A percentile compares a stretch with the other conserved stretches of the same genome.
Evolutionary conservation across 129 eudicot species (phyloP).

Genomic region (Mikania micrantha): DNA sequence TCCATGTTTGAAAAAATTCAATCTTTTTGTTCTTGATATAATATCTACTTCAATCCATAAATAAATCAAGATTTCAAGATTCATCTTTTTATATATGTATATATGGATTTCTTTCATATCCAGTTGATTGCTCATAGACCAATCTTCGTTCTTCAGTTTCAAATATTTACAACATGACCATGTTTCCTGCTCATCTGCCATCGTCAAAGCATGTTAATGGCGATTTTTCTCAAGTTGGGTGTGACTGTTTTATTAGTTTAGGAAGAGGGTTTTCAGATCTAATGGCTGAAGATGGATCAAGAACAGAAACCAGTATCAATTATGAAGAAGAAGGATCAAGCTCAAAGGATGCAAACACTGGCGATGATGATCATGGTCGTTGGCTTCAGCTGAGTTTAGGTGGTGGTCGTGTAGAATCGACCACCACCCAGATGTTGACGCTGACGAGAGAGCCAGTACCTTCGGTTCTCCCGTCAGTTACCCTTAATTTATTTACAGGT

Average conservation of each 20-base stretch:
- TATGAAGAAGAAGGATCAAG: conserved; percentile 24
- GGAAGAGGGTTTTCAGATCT: conserved; percentile 36
- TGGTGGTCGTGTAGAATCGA: conserved; percentile 14
- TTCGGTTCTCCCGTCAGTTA: not conserved
- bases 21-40: not conserved
- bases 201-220: conserved; percentile 15
- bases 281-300: conserved; percentile 53
- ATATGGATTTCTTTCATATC: conserved; percentile 23
- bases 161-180: conserved; percentile 44
- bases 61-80: not conserved
- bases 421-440: conserved; percentile 12
- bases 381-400: conserved; percentile 71
- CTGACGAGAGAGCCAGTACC: not conserved
- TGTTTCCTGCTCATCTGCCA: conserved; percentile 37
- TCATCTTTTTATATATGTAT: conserved; percentile 12
- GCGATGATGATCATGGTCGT: conserved; percentile 13
- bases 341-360: conserved; percentile 10
- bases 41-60: conserved; percentile 12
- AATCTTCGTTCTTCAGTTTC: not conserved
- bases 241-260: conserved; percentile 19
- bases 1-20: not conserved
- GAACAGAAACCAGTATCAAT: conserved; percentile 21
- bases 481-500: conserved; percentile 24
- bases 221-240: conserved; percentile 16
- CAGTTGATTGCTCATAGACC: conserved; percentile 5